A percentile compares a stretch with the other conserved stretches of the same genome.
Evolutionary conservation across 495 filamentous ascomycete species (phyloP).

Genomic region (Xeromyces bisporus): DNA sequence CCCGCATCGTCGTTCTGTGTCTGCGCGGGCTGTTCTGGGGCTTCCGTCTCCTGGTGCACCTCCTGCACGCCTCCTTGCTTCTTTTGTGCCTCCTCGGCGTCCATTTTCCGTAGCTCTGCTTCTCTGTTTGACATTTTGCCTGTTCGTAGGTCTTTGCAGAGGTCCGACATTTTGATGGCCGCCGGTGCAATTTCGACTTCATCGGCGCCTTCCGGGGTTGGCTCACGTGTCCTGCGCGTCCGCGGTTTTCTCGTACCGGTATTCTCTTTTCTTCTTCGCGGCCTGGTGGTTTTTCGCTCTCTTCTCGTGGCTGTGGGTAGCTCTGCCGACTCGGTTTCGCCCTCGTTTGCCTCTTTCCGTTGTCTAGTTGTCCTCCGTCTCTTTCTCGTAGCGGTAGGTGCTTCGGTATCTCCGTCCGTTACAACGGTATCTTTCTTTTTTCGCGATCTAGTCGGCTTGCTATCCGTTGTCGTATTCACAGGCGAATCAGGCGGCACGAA

Average conservation of each 20-base stretch:
- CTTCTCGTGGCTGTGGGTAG: conserved; percentile 1
- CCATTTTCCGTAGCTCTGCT: conserved; percentile 35
- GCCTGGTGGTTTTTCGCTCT: conserved; percentile 7
- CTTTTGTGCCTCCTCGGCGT: conserved; percentile 31
- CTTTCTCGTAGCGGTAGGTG: too few species aligned
- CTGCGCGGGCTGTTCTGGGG: conserved; percentile 11
- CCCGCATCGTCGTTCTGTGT: conserved; percentile 15
- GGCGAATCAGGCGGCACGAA: conserved; percentile 6
- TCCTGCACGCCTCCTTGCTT: conserved; percentile 29
- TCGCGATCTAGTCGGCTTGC: too few species aligned
- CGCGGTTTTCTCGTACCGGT: conserved; percentile 17
- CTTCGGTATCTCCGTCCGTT: too few species aligned
- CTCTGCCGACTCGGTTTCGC: conserved; percentile 6
- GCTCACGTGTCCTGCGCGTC: conserved; percentile 28
- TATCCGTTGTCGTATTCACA: too few species aligned
- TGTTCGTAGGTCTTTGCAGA: conserved; percentile 58
- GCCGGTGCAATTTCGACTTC: conserved; percentile 47
- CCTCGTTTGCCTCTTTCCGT: conserved; percentile 8
- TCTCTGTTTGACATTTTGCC: conserved; percentile 69
- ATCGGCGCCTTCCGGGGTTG: conserved; percentile 68
- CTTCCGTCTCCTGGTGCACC: conserved; percentile 17
- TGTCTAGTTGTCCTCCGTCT: too few species aligned
- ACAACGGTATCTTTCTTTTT: too few species aligned
- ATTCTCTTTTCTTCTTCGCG: conserved; percentile 13
- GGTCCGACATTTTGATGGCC: conserved; percentile 63